Evolutionary conservation across 2,329 filamentous ascomycete species (phyloP), one percentile per base, ranked within the genome.

Genomic region (Aspergillus pseudoterreus): DNA sequence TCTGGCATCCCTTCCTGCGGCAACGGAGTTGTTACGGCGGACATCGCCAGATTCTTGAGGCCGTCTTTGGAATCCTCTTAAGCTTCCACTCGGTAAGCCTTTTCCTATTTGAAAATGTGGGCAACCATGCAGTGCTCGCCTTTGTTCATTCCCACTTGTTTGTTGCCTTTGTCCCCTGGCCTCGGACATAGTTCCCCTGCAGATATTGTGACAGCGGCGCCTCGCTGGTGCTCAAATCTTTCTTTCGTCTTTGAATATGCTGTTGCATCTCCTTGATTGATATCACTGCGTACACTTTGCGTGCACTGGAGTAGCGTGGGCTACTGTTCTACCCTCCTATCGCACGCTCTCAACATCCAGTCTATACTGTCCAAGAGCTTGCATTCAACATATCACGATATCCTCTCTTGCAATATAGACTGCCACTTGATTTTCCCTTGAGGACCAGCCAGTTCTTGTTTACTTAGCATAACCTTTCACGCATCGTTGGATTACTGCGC

Each of bases 61-160:
- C 35, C 47, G 36, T 35, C 44, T 45, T 44, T 49, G 59, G 54
- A 55, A 61, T 60, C 39, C 50, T 43, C 42, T 10, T 36, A 51
- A 51, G 57, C 36, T 50, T 22, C 17, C 32, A 22, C 15, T 33
- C 21, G 39, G 57, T 60, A 48, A 61, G 54, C 51, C 42, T 22
- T 42, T 42, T 42, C 19, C 6, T 22, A 19, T 38, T 38, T 15
- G 35, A n/a, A 38, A 38, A 30, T 30, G 27, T 11, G 27, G 27
- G 10, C 27, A 8, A 30, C 27, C 27, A 30, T 30, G 27, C 27
- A 11, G 27, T 30, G 27, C 27, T 9, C 3, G 27, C 10, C 6
- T 30, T 30, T 30, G 6, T 30, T 3, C 27, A 30, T 30, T 30
- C 27, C 27, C 27, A 10, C 1, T 30, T 30, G 27, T 30, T 30